Percentiles rank a stretch among this genome's conserved stretches.
Conservation (phyloP, 805 yeast genomes). For the Vanderwaltozyma polyspora region DNA sequence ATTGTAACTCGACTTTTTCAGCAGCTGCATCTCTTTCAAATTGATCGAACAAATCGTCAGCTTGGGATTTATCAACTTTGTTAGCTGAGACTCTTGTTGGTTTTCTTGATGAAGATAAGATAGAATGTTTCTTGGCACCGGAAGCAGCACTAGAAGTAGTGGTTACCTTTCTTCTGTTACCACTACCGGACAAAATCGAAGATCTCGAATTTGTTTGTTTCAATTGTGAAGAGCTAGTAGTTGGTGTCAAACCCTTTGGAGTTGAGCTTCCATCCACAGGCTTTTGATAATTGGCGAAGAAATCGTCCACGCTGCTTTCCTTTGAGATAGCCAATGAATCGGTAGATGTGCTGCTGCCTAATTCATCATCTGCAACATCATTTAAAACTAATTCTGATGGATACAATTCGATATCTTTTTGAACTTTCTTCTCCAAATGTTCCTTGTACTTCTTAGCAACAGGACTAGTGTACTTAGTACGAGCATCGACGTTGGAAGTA, state of each 20-base stretch:
- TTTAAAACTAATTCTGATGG: slow-evolving; percentile 61
- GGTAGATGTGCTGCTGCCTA: slow-evolving; percentile 13
- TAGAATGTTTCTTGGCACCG: slow-evolving; percentile 31
- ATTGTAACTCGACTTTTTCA: slow-evolving; percentile 55
- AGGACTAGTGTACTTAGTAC: slow-evolving; percentile 66
- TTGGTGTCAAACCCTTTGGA: slow-evolving; percentile 15
- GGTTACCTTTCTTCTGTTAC: slow-evolving; percentile 19
- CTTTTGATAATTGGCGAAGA: slow-evolving; percentile 85
- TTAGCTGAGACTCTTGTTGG: slow-evolving; percentile 46
- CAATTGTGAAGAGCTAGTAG: slow-evolving; percentile 6
- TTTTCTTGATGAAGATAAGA: slow-evolving; percentile 45
- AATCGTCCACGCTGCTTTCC: slow-evolving; percentile 58
- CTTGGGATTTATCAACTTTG: slow-evolving; percentile 44
- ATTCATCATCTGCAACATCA: slow-evolving; percentile 13
- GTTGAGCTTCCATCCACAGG: slow-evolving; percentile 40
- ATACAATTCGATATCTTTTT: slow-evolving; percentile 52
- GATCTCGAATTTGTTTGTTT: slow-evolving; percentile 11
- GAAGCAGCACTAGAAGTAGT: slow-evolving; percentile 8
- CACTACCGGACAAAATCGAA: slow-evolving; percentile 15
- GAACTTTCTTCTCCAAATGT: slow-evolving; percentile 60
- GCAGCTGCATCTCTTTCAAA: slow-evolving; percentile 69
- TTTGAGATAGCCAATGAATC: slow-evolving; percentile 25
- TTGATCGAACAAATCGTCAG: slow-evolving; percentile 41
- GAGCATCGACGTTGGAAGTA: slow-evolving; percentile 44
- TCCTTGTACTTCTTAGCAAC: slow-evolving; percentile 75